Evolutionary conservation across 176 grass and related monocot species (phyloP), one percentile per base, ranked within the genome.

Genomic region (Cenchrus americanus): DNA sequence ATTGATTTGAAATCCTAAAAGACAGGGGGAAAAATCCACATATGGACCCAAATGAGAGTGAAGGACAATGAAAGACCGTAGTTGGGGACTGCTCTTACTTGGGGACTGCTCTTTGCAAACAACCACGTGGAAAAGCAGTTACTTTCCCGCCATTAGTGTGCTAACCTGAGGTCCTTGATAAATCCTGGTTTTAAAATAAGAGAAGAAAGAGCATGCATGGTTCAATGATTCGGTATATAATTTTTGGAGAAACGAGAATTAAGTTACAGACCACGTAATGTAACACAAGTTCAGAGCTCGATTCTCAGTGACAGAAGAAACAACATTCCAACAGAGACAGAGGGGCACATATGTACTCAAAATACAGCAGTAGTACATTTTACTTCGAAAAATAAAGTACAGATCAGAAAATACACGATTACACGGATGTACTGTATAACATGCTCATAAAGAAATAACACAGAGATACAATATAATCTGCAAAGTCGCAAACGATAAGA

Each of bases 391-490:
- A 77, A 62, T 14, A 77, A 9, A 62, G 24, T 34, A 69, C 27
- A 51, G 47, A 58, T 50, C 2, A 52, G 64, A 62, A 61, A 62
- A 52, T 4, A 62, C 67, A 74, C 51, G 72, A 14, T 69, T 82
- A 48, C 83, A 79, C 32, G 61, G 46, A 66, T 72, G 43, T 44
- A 62, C 48, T 13, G 66, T 64, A 37, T 37, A 26, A 55, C 78
- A 87, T 81, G 32, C 66, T 54, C 42, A 81, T 30, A 84, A 78
- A 75, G 23, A 7, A 1, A 69, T 14, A 14, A 75, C 27, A 72
- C 69, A 83, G 43, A 75, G 8, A 63, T 64, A 41, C 15, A 80
- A 46, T 27, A 75, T 68, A 50, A 68, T 87, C 71, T 69, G 41
- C 46, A 68, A 21, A 44, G 52, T 69, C 40, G 41, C 62, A 67